Base-by-base conservation (phyloP, 768 basidiomycete species). In the Tricholoma saponaceum region DNA sequence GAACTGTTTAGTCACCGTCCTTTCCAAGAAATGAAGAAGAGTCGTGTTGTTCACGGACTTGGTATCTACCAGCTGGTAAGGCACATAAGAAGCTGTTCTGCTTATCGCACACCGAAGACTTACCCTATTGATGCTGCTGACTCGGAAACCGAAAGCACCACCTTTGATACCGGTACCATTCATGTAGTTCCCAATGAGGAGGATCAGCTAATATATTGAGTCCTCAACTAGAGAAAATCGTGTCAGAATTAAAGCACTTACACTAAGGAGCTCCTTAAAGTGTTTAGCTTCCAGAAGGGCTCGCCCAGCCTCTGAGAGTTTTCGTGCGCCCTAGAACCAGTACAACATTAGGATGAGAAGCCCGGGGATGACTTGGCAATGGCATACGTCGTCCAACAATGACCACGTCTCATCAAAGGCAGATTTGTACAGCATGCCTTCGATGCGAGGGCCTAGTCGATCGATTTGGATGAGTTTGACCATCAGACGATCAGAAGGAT, bases 91-190 rank as follows among this genome's bases (percentile, higher is more conserved):
- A 32, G 32, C 12, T 37, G 49, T 33, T 41, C n/a, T 18, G 9
- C 28, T 33, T 18, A 10, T 57, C 1, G 43, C 32, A 20, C 20
- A 35, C 13, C 28, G 4, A 35, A 46, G 33, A 37, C 74, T 60
- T 65, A 87, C 94, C 81, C 95, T 95, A 76, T 99, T 98, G 72
- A 99, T 95, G 71, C 95, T 96, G 74, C 92, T 94, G 53, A 98
- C 85, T 66, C 90, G 86, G 83, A 99, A 99, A 58, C 96, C 96
- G 64, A 92, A 96, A 1, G 97, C 97, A 30, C 95, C 95, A 55
- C 96, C 96, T 70, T 96, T 97, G 65, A 93, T 82, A 54, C 95
- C 94, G 54, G 93, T 89, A 5, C 95, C 93, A 68, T 99, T 99
- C 88, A 98, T 95, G 71, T 94, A 99, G 70, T 99, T 99, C 43